Percentiles rank a stretch among this genome's conserved stretches.
Conservation (phyloP, 768 basidiomycete species). For the Tylopilus balloui region DNA sequence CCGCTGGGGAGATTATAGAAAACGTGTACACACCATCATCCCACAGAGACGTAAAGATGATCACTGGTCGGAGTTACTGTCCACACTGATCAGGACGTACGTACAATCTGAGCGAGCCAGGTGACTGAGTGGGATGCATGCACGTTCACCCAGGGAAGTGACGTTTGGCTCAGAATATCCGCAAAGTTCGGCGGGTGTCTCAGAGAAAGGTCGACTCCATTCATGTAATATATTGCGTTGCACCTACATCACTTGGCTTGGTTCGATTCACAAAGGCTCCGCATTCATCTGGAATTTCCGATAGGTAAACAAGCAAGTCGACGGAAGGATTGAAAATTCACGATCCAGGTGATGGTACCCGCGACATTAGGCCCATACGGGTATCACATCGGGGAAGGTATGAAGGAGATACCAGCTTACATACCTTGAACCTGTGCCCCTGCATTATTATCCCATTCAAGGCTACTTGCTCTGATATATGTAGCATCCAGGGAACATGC, state of each 20-base stretch:
- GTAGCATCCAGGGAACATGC: constrained; percentile 3
- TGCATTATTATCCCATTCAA: constrained; percentile 11
- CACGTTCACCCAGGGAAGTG: constrained; percentile 1
- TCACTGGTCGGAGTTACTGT: constrained; percentile 6
- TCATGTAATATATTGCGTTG: constrained; percentile 3
- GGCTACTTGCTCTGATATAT: not conserved
- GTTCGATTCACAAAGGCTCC: not conserved
- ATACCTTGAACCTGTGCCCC: constrained; percentile 10
- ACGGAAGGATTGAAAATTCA: not conserved
- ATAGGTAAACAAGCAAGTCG: not conserved
- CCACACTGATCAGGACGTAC: not conserved
- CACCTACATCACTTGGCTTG: not conserved
- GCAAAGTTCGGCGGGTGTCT: constrained; percentile 5
- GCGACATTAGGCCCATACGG: not conserved
- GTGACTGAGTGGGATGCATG: not conserved
- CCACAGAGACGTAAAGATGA: constrained; percentile 14
- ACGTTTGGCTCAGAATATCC: constrained; percentile 1
- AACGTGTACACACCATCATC: constrained; percentile 9
- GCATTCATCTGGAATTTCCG: not conserved
- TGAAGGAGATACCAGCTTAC: constrained; percentile 5
- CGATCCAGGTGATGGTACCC: not conserved
- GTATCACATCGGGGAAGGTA: constrained; percentile 22
- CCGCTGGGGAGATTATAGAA: constrained; percentile 4
- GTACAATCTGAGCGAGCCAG: not conserved
- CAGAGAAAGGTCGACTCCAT: constrained; percentile 1